Base-by-base conservation (phyloP, 768 basidiomycete genomes). In the Leccinum boreale region DNA sequence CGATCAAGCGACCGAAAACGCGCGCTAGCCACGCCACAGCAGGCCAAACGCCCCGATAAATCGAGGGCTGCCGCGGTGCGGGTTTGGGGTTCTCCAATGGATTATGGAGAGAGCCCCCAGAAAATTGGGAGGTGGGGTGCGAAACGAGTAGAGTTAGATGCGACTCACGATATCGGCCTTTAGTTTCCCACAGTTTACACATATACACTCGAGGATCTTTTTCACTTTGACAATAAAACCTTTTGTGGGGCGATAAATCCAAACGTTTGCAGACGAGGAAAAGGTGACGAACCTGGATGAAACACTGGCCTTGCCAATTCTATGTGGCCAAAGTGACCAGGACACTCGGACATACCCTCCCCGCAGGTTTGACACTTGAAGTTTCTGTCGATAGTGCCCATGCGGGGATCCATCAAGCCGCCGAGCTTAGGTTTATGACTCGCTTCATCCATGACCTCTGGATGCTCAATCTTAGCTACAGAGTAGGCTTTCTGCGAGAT, bases 321-420 rank as follows among this genome's bases (percentile, higher is more conserved):
- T 68, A 99, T 93, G 73, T 98, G 95, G 55, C 97, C 97, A 78
- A 99, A 99, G 74, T 98, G 97, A 52, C 97, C 97, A 26, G 97
- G 95, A 78, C 97, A 99, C 73, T 98, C 97, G 17, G 94, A 89
- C 95, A 98, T 98, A n/a, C 95, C 96, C 81, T 99, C 97, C 64
- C 94, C 95, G 73, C 97, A 98, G 28, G 97, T 98, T 79, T 98
- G 94, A 73, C 97, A 99, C 79, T 98, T 98, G 78, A 96, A 95
- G 73, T 95, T 94, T 64, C 94, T 82, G 79, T 95, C 94, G 66
- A 95, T 96, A 28, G 94, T 99, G 39, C 97, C 97, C 90, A 98
- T 93, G 58, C 93, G 86, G 52, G 95, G 93, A 77, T 99, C 97
- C 90, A 96, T 96, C 69, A 99, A 78, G 48, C 97, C 97, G 50